Base-by-base conservation (phyloP, 2,329 filamentous ascomycete genomes). In the Beauveria asiatica region DNA sequence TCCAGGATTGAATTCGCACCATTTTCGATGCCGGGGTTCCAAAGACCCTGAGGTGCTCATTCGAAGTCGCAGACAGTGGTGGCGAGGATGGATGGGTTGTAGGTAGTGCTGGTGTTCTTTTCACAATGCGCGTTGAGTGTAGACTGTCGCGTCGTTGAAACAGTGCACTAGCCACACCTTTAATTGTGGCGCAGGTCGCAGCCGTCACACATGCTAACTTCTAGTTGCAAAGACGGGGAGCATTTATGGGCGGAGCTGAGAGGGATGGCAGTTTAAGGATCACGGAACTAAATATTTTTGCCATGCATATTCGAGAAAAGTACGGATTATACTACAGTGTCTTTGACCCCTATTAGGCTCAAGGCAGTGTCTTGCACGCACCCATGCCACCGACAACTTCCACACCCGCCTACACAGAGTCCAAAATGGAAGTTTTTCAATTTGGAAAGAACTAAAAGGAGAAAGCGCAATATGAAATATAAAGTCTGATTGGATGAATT, bases 1-100 rank as follows among this genome's bases (percentile, higher is more conserved):
- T 1, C 53, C 7, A 10, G 2, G 21, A 16, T 5, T 37, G 1
- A 6, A 2, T 6, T 42, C 51, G n/a, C 16, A 62, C 61, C 61
- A 62, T 62, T 23, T 44, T 60, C 41, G 50, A 46, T 62, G 61
- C 61, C 61, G 52, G 57, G 51, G 52, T 57, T 25, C 9, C 9
- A 52, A 21, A 16, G 21, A n/a, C 48, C 21, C 39, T 30, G 19
- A 30, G 7, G 17, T 46, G 21, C 30, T 37, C 61, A 62, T 62
- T 25, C 61, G 59, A 21, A 46, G 41, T 6, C 23, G 17, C 37
- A 41, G 25, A 57, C 6, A 33, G 41, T 11, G 41, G 52, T 46
- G 41, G 39, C 41, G 8, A 44, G 25, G 23, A 51, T 51, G 49
- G 49, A 27, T 27, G 17, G 33, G 54, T 30, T 16, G 4, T 59